phyloP scores from a whole-genome alignment of 2,329 filamentous ascomycete genomes.

The Ceratocystis harringtonii region DNA sequence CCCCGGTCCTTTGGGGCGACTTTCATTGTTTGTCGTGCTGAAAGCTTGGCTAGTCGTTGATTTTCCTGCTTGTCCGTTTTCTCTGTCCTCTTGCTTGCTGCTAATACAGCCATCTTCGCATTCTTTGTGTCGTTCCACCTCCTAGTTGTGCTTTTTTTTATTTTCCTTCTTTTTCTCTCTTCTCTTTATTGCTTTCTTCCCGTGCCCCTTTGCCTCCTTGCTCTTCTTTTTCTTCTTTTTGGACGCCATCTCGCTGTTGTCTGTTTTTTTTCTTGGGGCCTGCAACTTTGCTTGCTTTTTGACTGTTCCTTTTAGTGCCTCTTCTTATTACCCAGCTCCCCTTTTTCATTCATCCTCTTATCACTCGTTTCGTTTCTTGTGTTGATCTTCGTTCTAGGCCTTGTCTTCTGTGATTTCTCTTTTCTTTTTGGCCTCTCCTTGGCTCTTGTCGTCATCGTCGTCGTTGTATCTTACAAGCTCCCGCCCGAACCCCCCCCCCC shows the following conservation, averaged over 20 bases:
- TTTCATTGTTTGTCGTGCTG: neutral
- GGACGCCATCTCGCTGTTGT: neutral
- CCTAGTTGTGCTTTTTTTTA: neutral
- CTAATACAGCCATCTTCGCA: neutral
- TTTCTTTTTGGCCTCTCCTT: neutral
- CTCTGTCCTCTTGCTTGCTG: neutral
- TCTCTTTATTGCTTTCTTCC: neutral
- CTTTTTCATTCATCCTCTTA: constrained; percentile 8
- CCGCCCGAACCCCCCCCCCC: neutral
- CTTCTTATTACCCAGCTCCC: neutral
- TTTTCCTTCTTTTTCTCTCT: neutral
- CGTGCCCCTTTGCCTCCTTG: neutral
- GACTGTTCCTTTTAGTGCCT: neutral
- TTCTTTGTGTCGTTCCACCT: neutral
- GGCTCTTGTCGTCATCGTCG: neutral
- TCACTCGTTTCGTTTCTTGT: neutral
- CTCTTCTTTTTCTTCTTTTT: neutral
- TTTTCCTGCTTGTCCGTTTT: neutral
- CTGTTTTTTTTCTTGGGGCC: neutral
- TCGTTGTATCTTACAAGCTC: neutral
- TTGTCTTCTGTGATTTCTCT: neutral
- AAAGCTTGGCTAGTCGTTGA: too few relatives aligned
- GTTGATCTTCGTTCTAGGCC: neutral
- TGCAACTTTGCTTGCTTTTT: neutral
- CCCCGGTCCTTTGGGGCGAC: neutral